Evolutionary conservation across 352 stramenopile genomes (phyloP), one percentile per base, ranked within the genome.

Genomic region (Pythium plurisporium): DNA sequence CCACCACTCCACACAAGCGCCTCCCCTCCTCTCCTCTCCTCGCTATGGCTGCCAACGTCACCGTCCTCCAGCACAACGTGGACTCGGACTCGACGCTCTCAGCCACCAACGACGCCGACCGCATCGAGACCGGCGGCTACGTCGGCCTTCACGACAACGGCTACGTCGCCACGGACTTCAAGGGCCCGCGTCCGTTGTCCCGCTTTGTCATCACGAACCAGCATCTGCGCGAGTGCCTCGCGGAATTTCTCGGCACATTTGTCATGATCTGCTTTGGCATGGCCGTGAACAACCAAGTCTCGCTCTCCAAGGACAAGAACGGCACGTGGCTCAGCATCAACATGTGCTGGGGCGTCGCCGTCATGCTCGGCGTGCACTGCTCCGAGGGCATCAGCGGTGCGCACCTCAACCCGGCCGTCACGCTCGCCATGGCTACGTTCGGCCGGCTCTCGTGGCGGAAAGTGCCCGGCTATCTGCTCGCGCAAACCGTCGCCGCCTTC

Each of bases 301-400:
- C 70, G 12, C 65, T 89, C 8, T 63, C 69, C 29, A 58, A 77
- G 30, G 27, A 59, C 66, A 74, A 53, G 29, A 84, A 81, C 48
- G 81, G 81, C 53, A 79, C 78, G 57, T 89, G 81, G 64, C 57
- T 84, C 26, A 87, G 71, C 55, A 86, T 89, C 68, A 88, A 74
- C 58, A 66, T 91, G 37, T 76, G 66, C 59, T 91, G 81, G 79
- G 81, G 81, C n/a, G 62, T 91, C 45, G 81, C 62, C 30, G 73
- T 91, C 30, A 76, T 91, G 55, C 73, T 91, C 23, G 81, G 73
- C 22, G 79, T 91, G 12, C 77, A 91, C 64, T 49, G 65, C 1
- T 74, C 72, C 5, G 76, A 71, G 19, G 75, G 79, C 8, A 63
- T 87, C 36, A 84, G 70, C 20, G 76, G 78, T 33, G 76, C 70